These are phyloP conservation scores for Nicotiana sylvestris DNA, from an alignment of 257 asterid genomes.

Conservation along the genomic window DNA sequence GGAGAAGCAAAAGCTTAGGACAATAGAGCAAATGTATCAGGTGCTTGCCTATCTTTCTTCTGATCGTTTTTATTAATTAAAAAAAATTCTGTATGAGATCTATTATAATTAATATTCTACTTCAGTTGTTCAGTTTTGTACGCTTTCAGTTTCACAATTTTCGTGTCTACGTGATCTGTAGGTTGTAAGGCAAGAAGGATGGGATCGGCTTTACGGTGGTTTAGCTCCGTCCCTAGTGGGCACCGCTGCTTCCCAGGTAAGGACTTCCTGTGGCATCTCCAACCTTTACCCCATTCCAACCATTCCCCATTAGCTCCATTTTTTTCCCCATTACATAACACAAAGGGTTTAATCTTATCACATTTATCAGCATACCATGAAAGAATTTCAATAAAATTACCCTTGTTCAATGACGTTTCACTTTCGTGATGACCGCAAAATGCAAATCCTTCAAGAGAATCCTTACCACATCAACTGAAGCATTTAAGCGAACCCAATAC, in stretches of 20 bases:
- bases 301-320: too few relatives aligned
- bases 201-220: slow-evolving; percentile 89
- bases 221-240: slow-evolving; percentile 88
- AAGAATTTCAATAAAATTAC: too few relatives aligned
- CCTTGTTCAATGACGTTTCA: too few relatives aligned
- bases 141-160: not conserved
- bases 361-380: too few relatives aligned
- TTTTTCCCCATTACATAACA: too few relatives aligned
- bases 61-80: not conserved
- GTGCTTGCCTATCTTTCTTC: slow-evolving; percentile 20
- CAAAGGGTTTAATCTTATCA: too few relatives aligned
- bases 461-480: too few relatives aligned
- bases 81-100: too few relatives aligned
- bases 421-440: too few relatives aligned
- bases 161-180: slow-evolving; percentile 15
- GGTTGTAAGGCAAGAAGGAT: slow-evolving; percentile 87
- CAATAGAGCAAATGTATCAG: slow-evolving; percentile 67
- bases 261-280: not conserved
- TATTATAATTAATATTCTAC: not conserved
- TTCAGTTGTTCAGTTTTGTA: not conserved
- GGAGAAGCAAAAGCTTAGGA: slow-evolving; percentile 48
- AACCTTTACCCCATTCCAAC: too few relatives aligned
- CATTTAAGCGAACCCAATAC: too few relatives aligned
- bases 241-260: slow-evolving; percentile 92
- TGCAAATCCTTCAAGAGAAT: too few relatives aligned